These are phyloP conservation scores for Trichosporon inkin DNA, from an alignment of 1,284 basidiomycete genomes.

Conservation along the genomic window DNA sequence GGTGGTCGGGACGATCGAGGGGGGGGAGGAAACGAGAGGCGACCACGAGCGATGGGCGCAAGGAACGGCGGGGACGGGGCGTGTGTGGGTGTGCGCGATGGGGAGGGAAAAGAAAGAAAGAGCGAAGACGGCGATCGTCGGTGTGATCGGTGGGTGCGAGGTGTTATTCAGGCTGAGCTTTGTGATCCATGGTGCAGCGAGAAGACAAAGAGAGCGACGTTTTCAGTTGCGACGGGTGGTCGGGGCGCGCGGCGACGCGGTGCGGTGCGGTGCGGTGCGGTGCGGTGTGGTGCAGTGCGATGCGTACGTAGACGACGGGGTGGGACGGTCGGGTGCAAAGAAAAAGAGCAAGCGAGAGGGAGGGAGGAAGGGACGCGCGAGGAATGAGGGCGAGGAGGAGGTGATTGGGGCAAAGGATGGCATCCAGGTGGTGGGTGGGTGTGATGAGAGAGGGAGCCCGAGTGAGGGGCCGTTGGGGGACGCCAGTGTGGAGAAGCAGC, in stretches of 20 bases:
- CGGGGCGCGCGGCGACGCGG: neutral
- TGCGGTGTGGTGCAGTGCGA: neutral
- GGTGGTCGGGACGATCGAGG: neutral
- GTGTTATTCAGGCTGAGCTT: neutral
- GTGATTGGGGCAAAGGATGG: neutral
- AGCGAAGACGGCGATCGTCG: slow-evolving; percentile 4
- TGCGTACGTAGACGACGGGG: no score
- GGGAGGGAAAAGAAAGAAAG: neutral
- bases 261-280: neutral
- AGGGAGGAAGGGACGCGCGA: neutral
- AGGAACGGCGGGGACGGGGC: neutral
- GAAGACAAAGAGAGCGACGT: neutral
- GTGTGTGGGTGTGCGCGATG: neutral
- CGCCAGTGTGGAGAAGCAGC: no score
- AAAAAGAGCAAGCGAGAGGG: neutral
- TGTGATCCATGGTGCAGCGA: neutral
- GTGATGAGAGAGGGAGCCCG: neutral
- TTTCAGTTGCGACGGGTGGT: neutral
- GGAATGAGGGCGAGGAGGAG: neutral
- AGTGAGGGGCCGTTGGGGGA: no score
- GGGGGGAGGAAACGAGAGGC: neutral
- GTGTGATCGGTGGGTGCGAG: slow-evolving; percentile 5
- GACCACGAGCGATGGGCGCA: neutral
- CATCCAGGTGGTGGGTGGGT: neutral
- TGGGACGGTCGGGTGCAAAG: neutral